phyloP scores from a whole-genome alignment of 805 yeast genomes.

The Candida piceae region DNA sequence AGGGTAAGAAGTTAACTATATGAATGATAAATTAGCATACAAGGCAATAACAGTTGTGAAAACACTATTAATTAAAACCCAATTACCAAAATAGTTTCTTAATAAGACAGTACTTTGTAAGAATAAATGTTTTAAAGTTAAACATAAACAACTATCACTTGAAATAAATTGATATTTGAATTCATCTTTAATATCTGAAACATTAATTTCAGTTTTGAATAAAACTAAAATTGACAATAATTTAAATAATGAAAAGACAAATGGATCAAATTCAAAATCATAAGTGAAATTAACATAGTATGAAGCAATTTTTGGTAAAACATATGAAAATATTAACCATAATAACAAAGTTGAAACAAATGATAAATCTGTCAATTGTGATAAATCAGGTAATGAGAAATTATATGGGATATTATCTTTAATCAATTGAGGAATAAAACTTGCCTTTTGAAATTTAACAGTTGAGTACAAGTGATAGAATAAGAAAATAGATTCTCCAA shows the following conservation, averaged over 20 bases:
- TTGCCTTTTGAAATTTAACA: conserved; percentile 14
- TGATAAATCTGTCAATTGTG: conserved; percentile 28
- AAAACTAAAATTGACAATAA: conserved; percentile 36
- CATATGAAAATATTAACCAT: conserved; percentile 39
- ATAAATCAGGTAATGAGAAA: conserved; percentile 33
- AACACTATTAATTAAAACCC: conserved; percentile 41
- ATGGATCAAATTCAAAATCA: conserved; percentile 51
- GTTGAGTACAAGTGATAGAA: conserved; percentile 10
- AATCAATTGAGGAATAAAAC: conserved; percentile 21
- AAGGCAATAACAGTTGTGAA: conserved; percentile 44
- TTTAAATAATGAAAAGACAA: conserved; percentile 42
- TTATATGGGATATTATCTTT: conserved; percentile 22
- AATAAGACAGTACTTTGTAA: conserved; percentile 33
- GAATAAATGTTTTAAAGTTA: conserved; percentile 17
- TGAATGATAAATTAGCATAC: conserved; percentile 37
- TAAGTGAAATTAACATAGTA: conserved; percentile 52
- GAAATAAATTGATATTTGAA: conserved; percentile 27
- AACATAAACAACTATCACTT: conserved; percentile 20
- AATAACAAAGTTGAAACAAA: conserved; percentile 30
- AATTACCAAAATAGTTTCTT: conserved; percentile 40
- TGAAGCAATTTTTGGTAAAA: conserved; percentile 38
- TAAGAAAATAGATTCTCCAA: conserved; percentile 20
- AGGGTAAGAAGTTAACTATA: conserved; percentile 9
- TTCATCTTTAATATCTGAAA: conserved; percentile 25
- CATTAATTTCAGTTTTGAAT: conserved; percentile 25